Base-by-base conservation (phyloP, 345 rosid genomes). In the Hypericum perforatum region DNA sequence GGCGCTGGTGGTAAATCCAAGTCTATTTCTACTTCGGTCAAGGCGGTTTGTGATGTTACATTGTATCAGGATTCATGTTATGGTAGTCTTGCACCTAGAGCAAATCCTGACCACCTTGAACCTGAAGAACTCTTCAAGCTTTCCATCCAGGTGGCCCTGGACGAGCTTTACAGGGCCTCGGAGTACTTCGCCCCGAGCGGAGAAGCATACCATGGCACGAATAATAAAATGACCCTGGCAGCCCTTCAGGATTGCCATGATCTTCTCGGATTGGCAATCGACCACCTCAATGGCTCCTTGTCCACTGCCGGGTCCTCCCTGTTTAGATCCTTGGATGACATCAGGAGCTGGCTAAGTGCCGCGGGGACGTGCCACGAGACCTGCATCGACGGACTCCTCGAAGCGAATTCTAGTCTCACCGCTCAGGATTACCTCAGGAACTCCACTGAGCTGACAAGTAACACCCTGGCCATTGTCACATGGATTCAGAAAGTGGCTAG, bases 31-130 rank as follows among this genome's bases (percentile, higher is more conserved):
- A 53, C 70, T 8, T 76, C 92, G 0, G 53, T 82, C 13, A 82
- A 82, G 64, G 84, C 87, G 11, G 84, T 73, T 0, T 89, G 95
- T 36, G 95, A 83, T 49, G 80, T 78, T 9, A 85, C 95, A 0
- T 62, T 85, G 67, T 81, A 83, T 47, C 79, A 73, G 69, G 82
- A 83, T 0, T 63, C 87, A 5, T 89, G 92, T 53, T 69, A 76
- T 37, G 63, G 47, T 0, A 65, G 74, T 44, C 58, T 85, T 0
- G 61, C 64, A 7, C 59, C 74, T 0, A 43, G 41, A 64, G 69
- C 72, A 62, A 54, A 46, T 9, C 32, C 75, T 0, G 63, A 56
- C 49, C 56, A 65, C 41, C 62, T 82, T 9, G 44, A 53, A 9
- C 55, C 64, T 0, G 55, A 59, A 47, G 60, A 53, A 7, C 64